Base-by-base conservation (phyloP, 108 stramenopile species). In the Cyclotella atomus region DNA sequence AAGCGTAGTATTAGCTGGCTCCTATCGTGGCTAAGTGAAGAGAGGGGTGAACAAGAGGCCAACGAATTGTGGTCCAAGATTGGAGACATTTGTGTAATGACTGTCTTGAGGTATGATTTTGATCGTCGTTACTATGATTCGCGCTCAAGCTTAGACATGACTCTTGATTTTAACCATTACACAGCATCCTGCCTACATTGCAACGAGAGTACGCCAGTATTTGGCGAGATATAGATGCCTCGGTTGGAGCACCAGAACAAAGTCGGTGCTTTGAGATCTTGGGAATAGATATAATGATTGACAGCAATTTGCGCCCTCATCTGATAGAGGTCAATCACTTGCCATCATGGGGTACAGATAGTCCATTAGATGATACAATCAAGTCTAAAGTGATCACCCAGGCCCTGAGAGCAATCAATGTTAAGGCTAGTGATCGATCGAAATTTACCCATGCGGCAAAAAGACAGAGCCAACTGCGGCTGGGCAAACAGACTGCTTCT, bases 321-420 rank as follows among this genome's bases (percentile, higher is more conserved):
- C 83, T 97, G 36, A 95, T 97, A 38, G 96, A 97, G 62, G 95
- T 97, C 12, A 97, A 97, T 60, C 83, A 87, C 55, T 56, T 87
- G 17, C 86, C 86, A 4, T 69, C 71, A 3, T 84, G 83, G 76
- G 86, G 76, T 2, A 82, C 86, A 7, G 86, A 84, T 30, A 66
- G 66, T 16, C 63, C 76, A 35, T 25, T 87, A 8, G 86, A 87
- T 55, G 68, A 78, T 43, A 28, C 49, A 55, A 82, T 87, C 72
- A 87, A 87, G 46, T 75, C 76, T 30, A 65, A 67, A 28, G 83
- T 82, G 0, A 81, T 84, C 21, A 66, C 68, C 2, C 81, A 84
- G 60, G 80, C 86, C 0, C 73, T 87, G 0, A 47, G 41, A 20
- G 77, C 73, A 4, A 57, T 84, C 8, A 70, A 73, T 21, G 80